Percentiles rank a stretch among this genome's conserved stretches.
phyloP scores from a whole-genome alignment of 495 filamentous ascomycete species.

The Penicillium goetzii region DNA sequence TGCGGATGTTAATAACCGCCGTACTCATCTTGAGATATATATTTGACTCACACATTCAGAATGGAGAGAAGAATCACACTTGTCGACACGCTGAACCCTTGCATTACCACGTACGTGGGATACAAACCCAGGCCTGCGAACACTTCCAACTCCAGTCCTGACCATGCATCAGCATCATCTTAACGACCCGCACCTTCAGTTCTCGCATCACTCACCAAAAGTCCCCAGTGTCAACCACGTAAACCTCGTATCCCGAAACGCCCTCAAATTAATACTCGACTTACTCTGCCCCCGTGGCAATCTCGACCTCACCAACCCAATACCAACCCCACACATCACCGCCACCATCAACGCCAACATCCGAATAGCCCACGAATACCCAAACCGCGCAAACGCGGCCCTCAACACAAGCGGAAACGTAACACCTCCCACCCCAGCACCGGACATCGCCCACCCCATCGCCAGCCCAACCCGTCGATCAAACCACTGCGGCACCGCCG shows the following conservation, averaged over 20 bases:
- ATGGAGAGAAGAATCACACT: conserved; percentile 42
- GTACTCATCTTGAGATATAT: not conserved
- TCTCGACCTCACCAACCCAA: conserved; percentile 39
- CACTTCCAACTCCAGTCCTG: conserved; percentile 54
- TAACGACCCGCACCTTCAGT: not conserved
- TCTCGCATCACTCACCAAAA: conserved; percentile 33
- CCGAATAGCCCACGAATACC: conserved; percentile 65
- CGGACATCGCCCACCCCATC: conserved; percentile 44
- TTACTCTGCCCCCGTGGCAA: conserved; percentile 39
- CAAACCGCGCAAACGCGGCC: conserved; percentile 51
- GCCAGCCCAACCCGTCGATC: conserved; percentile 42
- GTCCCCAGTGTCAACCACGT: conserved; percentile 43
- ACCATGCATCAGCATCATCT: conserved; percentile 29
- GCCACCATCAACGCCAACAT: conserved; percentile 62
- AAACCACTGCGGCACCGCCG: conserved; percentile 48
- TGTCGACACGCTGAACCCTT: conserved; percentile 40
- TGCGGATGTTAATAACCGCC: conserved; percentile 9
- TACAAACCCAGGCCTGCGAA: conserved; percentile 55
- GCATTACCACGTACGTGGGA: conserved; percentile 52
- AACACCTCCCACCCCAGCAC: conserved; percentile 57
- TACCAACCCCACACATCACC: conserved; percentile 52
- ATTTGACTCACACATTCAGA: conserved; percentile 36
- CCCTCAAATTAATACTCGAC: conserved; percentile 56
- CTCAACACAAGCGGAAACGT: conserved; percentile 63
- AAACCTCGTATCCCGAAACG: conserved; percentile 56